Conservation (phyloP, 2,329 filamentous ascomycete species). For the Rutstroemia sp. region DNA sequence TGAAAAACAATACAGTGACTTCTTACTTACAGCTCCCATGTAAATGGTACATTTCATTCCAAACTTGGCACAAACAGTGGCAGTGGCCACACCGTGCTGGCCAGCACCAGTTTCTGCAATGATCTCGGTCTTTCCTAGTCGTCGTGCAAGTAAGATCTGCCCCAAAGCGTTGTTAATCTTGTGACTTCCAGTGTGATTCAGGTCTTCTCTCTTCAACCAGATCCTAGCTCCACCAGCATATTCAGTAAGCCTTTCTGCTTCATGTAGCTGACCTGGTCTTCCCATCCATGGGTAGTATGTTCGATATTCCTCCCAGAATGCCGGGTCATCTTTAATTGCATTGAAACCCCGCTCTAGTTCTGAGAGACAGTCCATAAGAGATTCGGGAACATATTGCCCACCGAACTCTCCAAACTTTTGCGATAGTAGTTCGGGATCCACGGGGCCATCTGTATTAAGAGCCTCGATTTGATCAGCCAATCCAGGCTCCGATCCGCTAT, state of each 20-base stretch:
- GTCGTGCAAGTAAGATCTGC: constrained; percentile 77
- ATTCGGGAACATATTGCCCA: constrained; percentile 95
- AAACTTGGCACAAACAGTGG: constrained; percentile 96
- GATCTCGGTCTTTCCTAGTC: constrained; percentile 90
- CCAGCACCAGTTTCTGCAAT: constrained; percentile 97
- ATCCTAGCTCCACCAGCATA: constrained; percentile 89
- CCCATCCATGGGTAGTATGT: constrained; percentile 98
- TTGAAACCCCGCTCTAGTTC: constrained; percentile 91
- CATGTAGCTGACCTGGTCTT: constrained; percentile 82
- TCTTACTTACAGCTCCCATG: constrained; percentile 67
- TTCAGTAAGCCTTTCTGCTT: constrained; percentile 81
- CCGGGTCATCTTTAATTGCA: constrained; percentile 74
- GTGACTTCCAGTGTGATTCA: constrained; percentile 96
- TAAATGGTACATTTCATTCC: constrained; percentile 97
- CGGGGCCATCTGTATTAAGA: constrained; percentile 47
- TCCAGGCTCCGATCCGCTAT: constrained; percentile 25
- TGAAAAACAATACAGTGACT: too few species aligned
- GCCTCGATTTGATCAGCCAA: constrained; percentile 57
- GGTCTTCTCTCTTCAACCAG: constrained; percentile 95
- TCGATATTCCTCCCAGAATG: constrained; percentile 95
- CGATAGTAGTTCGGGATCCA: constrained; percentile 53
- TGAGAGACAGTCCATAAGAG: constrained; percentile 91
- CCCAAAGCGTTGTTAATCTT: constrained; percentile 99
- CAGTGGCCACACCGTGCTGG: constrained; percentile 95
- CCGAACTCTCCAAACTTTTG: constrained; percentile 92